phyloP scores from a whole-genome alignment of 1,284 basidiomycete species.

The Ganoderma lingzhi region DNA sequence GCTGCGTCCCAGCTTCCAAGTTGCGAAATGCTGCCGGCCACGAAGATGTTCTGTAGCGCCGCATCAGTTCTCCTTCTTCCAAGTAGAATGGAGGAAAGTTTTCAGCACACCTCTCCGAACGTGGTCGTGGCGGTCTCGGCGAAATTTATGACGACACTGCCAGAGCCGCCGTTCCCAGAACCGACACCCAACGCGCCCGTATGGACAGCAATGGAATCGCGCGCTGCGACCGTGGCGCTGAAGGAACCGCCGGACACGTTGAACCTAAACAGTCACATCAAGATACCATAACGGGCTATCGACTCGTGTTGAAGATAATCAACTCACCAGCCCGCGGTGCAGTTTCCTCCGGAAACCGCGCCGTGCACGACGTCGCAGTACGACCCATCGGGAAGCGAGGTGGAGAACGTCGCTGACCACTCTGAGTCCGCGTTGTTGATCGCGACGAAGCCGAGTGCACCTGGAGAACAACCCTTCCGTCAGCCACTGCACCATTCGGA shows the following conservation, averaged over 20 bases:
- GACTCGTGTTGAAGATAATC: background rate
- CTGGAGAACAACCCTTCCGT: constrained; percentile 38
- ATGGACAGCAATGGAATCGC: constrained; percentile 68
- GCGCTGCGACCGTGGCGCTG: constrained; percentile 57
- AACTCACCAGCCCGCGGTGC: constrained; percentile 60
- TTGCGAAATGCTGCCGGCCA: constrained; percentile 63
- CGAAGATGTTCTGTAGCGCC: constrained; percentile 60
- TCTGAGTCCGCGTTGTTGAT: constrained; percentile 67
- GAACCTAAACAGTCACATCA: constrained; percentile 45
- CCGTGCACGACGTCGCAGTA: constrained; percentile 75
- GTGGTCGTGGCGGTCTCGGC: constrained; percentile 62
- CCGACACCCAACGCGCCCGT: constrained; percentile 47
- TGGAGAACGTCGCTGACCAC: constrained; percentile 64
- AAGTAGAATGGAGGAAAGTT: background rate
- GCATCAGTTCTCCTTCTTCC: background rate
- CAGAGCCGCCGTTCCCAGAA: constrained; percentile 29
- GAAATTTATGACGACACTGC: constrained; percentile 55
- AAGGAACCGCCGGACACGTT: constrained; percentile 61
- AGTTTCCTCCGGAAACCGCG: constrained; percentile 45
- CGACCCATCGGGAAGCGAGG: constrained; percentile 60
- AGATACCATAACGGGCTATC: background rate
- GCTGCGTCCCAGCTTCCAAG: constrained; percentile 59
- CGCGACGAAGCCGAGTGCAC: constrained; percentile 63
- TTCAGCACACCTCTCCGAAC: constrained; percentile 59
- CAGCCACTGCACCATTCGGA: background rate